Percentiles rank a stretch among this genome's conserved stretches.
These are phyloP conservation scores for Ceratocystiopsis sp. DNA, from an alignment of 2,329 filamentous ascomycete genomes.

Conservation along the genomic window DNA sequence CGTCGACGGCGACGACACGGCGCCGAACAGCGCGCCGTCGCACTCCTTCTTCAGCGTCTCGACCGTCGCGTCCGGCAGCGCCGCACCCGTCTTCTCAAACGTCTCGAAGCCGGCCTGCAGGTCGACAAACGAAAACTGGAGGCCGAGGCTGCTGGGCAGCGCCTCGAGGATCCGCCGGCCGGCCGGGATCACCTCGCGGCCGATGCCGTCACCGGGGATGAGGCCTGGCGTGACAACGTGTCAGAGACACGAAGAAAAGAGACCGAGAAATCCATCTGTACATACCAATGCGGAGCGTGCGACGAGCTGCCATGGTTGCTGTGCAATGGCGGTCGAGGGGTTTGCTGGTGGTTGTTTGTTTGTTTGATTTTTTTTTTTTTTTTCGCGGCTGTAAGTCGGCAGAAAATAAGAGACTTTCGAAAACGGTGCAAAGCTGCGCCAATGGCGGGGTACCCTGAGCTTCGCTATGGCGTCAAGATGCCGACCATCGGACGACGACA, in stretches of 20 bases:
- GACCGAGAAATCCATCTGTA: neutral
- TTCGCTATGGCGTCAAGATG: too few relatives aligned
- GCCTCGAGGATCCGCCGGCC: constrained; percentile 85
- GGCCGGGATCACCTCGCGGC: constrained; percentile 92
- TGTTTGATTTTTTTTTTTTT: neutral
- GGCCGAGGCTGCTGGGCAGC: constrained; percentile 71
- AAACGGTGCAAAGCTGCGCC: too few relatives aligned
- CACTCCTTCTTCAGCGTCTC: constrained; percentile 79
- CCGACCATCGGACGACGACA: too few relatives aligned
- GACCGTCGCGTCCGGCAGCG: constrained; percentile 81
- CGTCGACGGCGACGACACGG: constrained; percentile 79
- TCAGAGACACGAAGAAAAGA: neutral
- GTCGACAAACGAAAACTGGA: constrained; percentile 89
- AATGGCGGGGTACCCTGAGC: neutral
- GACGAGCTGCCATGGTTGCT: constrained; percentile 37
- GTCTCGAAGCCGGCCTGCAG: constrained; percentile 86
- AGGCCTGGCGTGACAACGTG: constrained; percentile 42
- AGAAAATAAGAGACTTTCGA: neutral
- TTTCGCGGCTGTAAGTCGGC: neutral
- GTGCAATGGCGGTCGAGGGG: constrained; percentile 15
- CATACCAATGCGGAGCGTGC: constrained; percentile 47
- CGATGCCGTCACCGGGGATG: constrained; percentile 96
- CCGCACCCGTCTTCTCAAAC: constrained; percentile 76
- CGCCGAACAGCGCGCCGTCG: constrained; percentile 90
- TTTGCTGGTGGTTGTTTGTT: neutral